Evolutionary conservation across 345 rosid genomes (phyloP).

Genomic region (Mangifera indica): DNA sequence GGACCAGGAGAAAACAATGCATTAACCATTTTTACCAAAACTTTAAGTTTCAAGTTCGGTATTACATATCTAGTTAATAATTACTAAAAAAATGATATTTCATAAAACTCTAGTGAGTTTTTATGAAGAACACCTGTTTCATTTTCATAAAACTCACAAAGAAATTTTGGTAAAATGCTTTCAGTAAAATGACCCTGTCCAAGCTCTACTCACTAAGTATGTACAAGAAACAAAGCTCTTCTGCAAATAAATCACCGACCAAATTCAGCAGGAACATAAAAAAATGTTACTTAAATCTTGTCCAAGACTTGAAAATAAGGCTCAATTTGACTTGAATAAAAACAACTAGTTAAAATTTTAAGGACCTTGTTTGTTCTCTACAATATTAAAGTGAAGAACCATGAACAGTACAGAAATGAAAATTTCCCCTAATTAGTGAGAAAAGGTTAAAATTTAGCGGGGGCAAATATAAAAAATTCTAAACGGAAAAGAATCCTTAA

Average conservation of each 20-base stretch:
- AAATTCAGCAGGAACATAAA: slow-evolving; percentile 4
- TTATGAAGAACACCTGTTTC: not conserved
- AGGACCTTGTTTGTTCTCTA: too few species aligned
- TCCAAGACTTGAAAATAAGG: not conserved
- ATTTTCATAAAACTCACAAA: not conserved
- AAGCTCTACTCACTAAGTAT: not conserved
- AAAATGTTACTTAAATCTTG: not conserved
- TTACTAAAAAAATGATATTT: not conserved
- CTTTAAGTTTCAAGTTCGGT: not conserved
- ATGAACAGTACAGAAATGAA: not conserved
- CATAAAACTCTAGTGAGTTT: not conserved
- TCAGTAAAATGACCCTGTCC: not conserved
- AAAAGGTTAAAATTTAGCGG: not conserved
- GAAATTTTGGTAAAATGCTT: not conserved
- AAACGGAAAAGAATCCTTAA: slow-evolving; percentile 17
- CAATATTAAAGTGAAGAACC: not conserved
- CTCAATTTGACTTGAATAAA: not conserved
- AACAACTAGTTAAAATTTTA: not conserved
- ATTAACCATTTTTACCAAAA: not conserved
- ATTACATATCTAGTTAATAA: not conserved
- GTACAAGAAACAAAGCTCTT: not conserved
- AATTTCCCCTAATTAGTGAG: slow-evolving; percentile 11
- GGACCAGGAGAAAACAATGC: not conserved
- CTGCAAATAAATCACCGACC: not conserved
- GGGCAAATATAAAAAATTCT: not conserved